Conservation (phyloP, 345 rosid species). For the Theobroma cacao region DNA sequence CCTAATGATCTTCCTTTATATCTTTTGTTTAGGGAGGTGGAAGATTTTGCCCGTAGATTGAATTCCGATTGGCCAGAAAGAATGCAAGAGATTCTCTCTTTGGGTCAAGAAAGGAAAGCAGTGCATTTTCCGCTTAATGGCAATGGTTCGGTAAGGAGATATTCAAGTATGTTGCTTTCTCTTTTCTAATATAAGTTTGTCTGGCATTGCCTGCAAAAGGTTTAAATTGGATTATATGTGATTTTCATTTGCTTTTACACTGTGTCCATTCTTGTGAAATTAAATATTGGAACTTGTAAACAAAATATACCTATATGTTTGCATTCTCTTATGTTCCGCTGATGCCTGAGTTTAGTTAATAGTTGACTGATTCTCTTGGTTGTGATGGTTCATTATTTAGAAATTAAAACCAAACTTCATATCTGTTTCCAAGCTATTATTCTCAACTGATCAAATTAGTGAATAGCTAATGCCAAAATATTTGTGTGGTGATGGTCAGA, state of each 20-base stretch:
- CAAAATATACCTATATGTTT: background rate
- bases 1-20: background rate
- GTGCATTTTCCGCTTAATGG: constrained; percentile 45
- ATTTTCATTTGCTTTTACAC: background rate
- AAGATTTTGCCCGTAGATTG: constrained; percentile 85
- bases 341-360: background rate
- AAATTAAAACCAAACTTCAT: background rate
- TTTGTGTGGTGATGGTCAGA: constrained; percentile 32
- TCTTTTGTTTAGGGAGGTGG: constrained; percentile 64
- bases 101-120: constrained; percentile 60
- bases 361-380: background rate
- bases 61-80: constrained; percentile 84
- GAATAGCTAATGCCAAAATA: constrained; percentile 15
- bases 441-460: background rate
- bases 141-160: constrained; percentile 46
- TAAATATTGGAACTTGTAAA: background rate
- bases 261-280: background rate
- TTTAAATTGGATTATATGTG: background rate
- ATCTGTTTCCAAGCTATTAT: background rate
- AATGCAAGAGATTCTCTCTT: constrained; percentile 60
- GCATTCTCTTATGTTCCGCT: background rate
- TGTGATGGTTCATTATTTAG: background rate
- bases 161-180: constrained; percentile 44
- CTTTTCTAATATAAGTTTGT: background rate
- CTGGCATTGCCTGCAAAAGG: background rate